These are phyloP conservation scores for Chlorella sp. DNA, from an alignment of 139 green algal genomes.

Conservation along the genomic window DNA sequence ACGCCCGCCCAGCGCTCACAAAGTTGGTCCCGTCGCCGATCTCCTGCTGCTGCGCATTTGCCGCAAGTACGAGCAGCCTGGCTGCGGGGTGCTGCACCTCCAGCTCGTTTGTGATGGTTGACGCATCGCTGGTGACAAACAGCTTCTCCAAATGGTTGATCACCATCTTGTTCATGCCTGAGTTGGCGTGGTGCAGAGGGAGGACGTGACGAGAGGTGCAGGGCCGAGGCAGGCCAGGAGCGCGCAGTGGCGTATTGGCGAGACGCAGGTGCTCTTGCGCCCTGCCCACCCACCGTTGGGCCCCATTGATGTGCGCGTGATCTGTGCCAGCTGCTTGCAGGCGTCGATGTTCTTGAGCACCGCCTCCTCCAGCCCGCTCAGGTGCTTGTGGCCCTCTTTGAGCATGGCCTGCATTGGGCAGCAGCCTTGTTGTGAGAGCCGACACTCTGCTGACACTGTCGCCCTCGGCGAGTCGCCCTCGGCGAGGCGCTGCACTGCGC, in stretches of 20 bases:
- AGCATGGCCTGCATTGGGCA: slow-evolving; percentile 83
- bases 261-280: too few relatives aligned
- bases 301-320: slow-evolving; percentile 93
- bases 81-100: slow-evolving; percentile 98
- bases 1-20: slow-evolving; percentile 56
- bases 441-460: too few relatives aligned
- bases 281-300: slow-evolving; percentile 85
- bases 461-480: too few relatives aligned
- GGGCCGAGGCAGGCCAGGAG: too few relatives aligned
- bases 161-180: slow-evolving; percentile 99
- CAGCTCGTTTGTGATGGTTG: slow-evolving; percentile 92
- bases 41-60: slow-evolving; percentile 93
- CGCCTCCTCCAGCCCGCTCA: slow-evolving; percentile 94
- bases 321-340: slow-evolving; percentile 91
- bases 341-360: slow-evolving; percentile 98
- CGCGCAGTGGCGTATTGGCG: too few relatives aligned
- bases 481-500: too few relatives aligned
- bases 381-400: slow-evolving; percentile 97
- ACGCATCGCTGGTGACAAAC: slow-evolving; percentile 96
- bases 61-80: slow-evolving; percentile 93
- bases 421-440: too few relatives aligned
- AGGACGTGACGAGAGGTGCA: neutral
- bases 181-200: neutral
- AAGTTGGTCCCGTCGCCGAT: slow-evolving; percentile 98
- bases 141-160: slow-evolving; percentile 99